phyloP scores from a whole-genome alignment of 2,329 filamentous ascomycete species.

The Purpureocillium lavendulum region DNA sequence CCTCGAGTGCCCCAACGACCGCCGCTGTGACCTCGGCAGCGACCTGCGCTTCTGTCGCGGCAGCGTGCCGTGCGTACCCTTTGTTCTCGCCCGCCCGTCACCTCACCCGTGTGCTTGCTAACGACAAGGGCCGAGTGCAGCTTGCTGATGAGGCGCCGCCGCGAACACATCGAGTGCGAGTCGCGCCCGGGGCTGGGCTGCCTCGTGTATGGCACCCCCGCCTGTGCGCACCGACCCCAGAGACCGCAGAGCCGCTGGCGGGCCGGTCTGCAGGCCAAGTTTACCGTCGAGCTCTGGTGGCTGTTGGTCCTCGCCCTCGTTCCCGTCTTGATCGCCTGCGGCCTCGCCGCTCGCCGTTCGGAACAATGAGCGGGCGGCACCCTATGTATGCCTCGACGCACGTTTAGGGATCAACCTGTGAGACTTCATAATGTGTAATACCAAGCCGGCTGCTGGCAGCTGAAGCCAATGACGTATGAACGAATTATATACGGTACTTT shows the following conservation, averaged over 20 bases:
- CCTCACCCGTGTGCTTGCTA: background rate
- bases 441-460: no score
- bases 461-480: no score
- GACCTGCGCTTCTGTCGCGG: constrained; percentile 53
- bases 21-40: constrained; percentile 48
- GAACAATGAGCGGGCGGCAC: no score
- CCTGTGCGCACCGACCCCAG: constrained; percentile 35
- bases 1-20: constrained; percentile 56
- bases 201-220: constrained; percentile 41
- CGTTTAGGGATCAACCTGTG: background rate
- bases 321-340: constrained; percentile 20
- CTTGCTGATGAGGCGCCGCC: constrained; percentile 48
- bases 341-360: background rate
- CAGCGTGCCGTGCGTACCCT: constrained; percentile 39
- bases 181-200: constrained; percentile 47
- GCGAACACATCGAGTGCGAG: constrained; percentile 54
- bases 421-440: no score
- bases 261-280: constrained; percentile 33
- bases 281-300: constrained; percentile 42
- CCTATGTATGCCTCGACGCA: no score
- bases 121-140: constrained; percentile 19
- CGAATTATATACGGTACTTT: no score
- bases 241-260: constrained; percentile 37
- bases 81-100: constrained; percentile 11
- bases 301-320: constrained; percentile 30